Evolutionary conservation across 371 early-diverging fungal genomes (phyloP).

Genomic region (Sporodiniella umbellata): DNA sequence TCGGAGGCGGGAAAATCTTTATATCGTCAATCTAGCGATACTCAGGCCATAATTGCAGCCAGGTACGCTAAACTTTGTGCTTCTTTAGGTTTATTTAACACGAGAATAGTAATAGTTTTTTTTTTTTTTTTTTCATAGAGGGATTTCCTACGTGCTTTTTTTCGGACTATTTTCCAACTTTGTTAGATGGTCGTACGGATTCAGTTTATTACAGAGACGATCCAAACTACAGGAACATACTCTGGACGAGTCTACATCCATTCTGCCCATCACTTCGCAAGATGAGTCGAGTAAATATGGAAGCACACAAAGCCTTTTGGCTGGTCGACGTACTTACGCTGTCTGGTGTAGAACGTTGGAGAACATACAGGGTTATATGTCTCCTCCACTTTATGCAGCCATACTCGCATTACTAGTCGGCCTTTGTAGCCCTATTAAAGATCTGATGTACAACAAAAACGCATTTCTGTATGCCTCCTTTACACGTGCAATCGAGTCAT

Average conservation of each 20-base stretch:
- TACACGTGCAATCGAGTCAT: conserved; percentile 61
- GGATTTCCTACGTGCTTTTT: conserved; percentile 73
- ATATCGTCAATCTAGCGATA: conserved; percentile 57
- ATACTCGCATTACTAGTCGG: conserved; percentile 55
- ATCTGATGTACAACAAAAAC: conserved; percentile 47
- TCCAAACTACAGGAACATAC: conserved; percentile 15
- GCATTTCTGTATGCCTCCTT: conserved; percentile 52
- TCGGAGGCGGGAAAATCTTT: conserved; percentile 62
- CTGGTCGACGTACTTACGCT: too few species aligned
- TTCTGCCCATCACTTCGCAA: neutral
- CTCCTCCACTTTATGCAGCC: conserved; percentile 66
- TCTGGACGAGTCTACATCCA: neutral
- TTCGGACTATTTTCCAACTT: conserved; percentile 74
- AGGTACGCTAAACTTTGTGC: conserved; percentile 53
- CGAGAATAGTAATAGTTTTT: neutral
- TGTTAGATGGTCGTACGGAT: conserved; percentile 76
- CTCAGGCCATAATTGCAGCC: conserved; percentile 58
- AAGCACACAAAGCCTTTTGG: too few species aligned
- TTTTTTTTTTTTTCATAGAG: conserved; percentile 30
- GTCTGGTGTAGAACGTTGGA: too few species aligned
- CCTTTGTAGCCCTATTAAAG: conserved; percentile 48
- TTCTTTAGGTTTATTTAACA: neutral
- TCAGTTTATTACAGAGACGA: conserved; percentile 44
- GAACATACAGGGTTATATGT: conserved; percentile 34
- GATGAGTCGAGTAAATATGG: neutral